phyloP scores from a whole-genome alignment of 345 rosid genomes.

The Melaleuca quinquenervia region DNA sequence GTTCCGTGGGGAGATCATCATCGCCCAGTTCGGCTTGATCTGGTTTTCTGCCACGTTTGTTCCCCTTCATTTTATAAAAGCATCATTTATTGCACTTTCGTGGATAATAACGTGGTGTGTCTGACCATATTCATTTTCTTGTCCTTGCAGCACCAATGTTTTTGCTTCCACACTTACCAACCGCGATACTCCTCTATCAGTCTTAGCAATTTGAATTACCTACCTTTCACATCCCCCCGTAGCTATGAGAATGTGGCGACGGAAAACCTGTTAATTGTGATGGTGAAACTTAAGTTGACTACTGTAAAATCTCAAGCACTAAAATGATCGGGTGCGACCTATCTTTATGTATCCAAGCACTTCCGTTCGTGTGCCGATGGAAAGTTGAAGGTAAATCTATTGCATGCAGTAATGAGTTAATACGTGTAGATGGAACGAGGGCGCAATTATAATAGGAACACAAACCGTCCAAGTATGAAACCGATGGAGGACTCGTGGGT shows the following conservation, averaged over 20 bases:
- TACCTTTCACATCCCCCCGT: not conserved
- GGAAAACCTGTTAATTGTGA: not conserved
- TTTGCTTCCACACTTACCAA: not conserved
- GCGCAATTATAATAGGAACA: not conserved
- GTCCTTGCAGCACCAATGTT: not conserved
- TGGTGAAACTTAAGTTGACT: not conserved
- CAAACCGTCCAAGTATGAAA: not conserved
- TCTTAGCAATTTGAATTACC: not conserved
- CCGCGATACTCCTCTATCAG: not conserved
- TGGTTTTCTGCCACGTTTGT: not conserved
- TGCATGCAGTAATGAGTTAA: no score
- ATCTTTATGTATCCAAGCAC: not conserved
- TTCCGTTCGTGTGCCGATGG: not conserved
- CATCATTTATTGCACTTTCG: not conserved
- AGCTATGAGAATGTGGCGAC: not conserved
- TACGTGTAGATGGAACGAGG: not conserved
- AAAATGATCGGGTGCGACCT: fast-evolving
- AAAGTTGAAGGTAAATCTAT: not conserved
- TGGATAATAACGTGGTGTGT: not conserved
- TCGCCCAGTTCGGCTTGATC: not conserved
- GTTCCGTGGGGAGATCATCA: not conserved
- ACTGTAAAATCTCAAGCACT: not conserved
- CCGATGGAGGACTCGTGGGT: not conserved
- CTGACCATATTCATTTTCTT: not conserved
- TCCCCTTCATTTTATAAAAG: not conserved